Evolutionary conservation across 805 yeast species (phyloP).

Genomic region (Candida sithepensis): DNA sequence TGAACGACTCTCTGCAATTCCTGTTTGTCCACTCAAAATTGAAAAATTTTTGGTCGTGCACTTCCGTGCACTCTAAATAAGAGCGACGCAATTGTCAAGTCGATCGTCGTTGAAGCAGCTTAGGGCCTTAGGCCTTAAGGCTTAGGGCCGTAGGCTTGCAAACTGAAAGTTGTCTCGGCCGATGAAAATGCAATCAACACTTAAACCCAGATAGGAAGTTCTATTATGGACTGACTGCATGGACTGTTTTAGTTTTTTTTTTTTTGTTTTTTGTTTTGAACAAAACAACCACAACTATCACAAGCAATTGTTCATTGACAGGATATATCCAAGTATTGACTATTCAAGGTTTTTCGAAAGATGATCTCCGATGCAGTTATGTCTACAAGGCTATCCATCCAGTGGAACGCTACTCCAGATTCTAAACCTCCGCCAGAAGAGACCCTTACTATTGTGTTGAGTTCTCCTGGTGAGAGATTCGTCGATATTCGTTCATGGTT

Average conservation of each 20-base stretch:
- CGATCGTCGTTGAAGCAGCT: neutral
- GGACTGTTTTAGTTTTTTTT: too few relatives aligned
- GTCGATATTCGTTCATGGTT: slow-evolving; percentile 36
- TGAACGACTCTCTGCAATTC: neutral
- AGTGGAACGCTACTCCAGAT: slow-evolving; percentile 42
- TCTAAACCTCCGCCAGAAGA: slow-evolving; percentile 33
- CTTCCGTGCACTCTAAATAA: slow-evolving; percentile 1
- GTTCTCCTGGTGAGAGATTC: slow-evolving; percentile 41
- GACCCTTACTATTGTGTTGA: slow-evolving; percentile 46
- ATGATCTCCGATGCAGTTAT: neutral
- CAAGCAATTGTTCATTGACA: too few relatives aligned
- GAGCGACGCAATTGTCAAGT: neutral
- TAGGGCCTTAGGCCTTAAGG: too few relatives aligned
- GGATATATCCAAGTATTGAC: too few relatives aligned
- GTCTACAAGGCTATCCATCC: slow-evolving; percentile 48
- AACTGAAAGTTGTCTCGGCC: too few relatives aligned
- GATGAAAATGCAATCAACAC: too few relatives aligned
- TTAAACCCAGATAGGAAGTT: too few relatives aligned
- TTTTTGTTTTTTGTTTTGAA: too few relatives aligned
- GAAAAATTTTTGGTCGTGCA: slow-evolving; percentile 9
- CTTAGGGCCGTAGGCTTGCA: too few relatives aligned
- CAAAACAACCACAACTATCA: too few relatives aligned
- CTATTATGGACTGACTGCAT: too few relatives aligned
- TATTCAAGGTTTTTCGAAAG: too few relatives aligned
- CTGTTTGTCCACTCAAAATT: neutral